Base-by-base conservation (phyloP, 2,329 filamentous ascomycete genomes). In the Aureobasidium lini region DNA sequence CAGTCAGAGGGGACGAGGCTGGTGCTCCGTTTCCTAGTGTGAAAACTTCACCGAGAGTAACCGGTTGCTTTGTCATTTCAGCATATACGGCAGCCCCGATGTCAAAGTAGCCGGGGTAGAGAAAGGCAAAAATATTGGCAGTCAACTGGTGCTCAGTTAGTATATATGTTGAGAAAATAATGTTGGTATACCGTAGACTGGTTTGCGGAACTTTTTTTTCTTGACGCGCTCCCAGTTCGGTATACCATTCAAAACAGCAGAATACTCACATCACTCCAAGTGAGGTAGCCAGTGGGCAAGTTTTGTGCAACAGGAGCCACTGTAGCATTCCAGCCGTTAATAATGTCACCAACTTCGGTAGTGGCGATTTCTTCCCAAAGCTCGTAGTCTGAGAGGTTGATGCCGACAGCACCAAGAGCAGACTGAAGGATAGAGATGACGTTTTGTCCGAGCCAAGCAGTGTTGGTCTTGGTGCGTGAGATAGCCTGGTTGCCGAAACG, bases 391-490 rank as follows among this genome's bases (percentile, higher is more conserved):
- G 44, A 67, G 3, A 72, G 39, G 36, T 72, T 49, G 16, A 73
- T 57, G 43, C 72, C 71, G 6, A 71, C 69, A 1, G 68, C 67
- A 0, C 61, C 64, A 7, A 72, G 46, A 18, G 64, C 66, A 36
- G 70, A 64, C 66, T 69, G 69, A 8, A 84, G 68, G 18, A 84
- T 61, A 64, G 83, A 80, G 1, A 79, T 62, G 66, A 67, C 46
- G 54, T 75, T 68, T 10, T 76, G 46, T 9, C 46, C 28, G 39
- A 61, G 40, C 53, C 53, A 61, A 16, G 52, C 16, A 36, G 16
- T 39, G 16, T 42, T 44, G 34, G 37, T 37, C 46, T 47, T 49
- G 34, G 15, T 42, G 40, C 53, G 60, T 1, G 28, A 29, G 15
- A 61, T 36, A 37, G 63, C 52, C 8, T 66, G 57, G 42, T 49